Conservation (phyloP, 352 stramenopile genomes). For the Phytopythium boreale region DNA sequence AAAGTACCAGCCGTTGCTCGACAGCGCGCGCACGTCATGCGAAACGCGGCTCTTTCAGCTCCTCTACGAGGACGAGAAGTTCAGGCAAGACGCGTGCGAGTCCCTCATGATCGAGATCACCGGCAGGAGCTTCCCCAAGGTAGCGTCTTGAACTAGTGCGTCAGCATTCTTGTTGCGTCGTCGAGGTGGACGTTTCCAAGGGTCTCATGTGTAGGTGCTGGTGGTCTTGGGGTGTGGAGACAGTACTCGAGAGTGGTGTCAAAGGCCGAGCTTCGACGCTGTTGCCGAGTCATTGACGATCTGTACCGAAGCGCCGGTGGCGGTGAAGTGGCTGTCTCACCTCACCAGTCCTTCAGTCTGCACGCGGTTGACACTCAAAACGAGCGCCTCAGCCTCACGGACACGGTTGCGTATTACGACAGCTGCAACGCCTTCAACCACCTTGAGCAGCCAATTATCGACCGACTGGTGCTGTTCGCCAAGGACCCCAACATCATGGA, state of each 20-base stretch:
- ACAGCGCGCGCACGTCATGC: slow-evolving; percentile 46
- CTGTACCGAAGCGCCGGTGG: slow-evolving; percentile 35
- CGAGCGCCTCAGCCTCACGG: slow-evolving; percentile 62
- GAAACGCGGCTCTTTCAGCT: slow-evolving; percentile 63
- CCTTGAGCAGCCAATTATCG: slow-evolving; percentile 63
- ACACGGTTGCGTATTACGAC: slow-evolving; percentile 61
- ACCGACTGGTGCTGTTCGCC: slow-evolving; percentile 59
- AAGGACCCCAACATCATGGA: slow-evolving; percentile 67
- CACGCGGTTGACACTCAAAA: slow-evolving; percentile 23
- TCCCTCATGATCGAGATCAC: slow-evolving; percentile 52
- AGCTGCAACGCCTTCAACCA: slow-evolving; percentile 57
- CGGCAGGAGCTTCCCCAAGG: slow-evolving; percentile 59
- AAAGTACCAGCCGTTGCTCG: slow-evolving; percentile 46
- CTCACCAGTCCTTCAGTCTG: slow-evolving; percentile 55
- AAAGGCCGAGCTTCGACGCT: slow-evolving; percentile 49
- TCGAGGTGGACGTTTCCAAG: too few species aligned
- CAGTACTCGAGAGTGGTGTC: slow-evolving; percentile 49
- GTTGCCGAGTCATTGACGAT: slow-evolving; percentile 46
- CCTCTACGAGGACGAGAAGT: slow-evolving; percentile 65
- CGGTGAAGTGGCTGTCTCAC: slow-evolving; percentile 19
- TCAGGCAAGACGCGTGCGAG: slow-evolving; percentile 34
- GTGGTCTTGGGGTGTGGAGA: background rate
- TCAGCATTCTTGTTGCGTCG: too few species aligned
- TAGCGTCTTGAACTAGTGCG: background rate
- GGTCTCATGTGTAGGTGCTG: too few species aligned